These are phyloP conservation scores for Talaromyces sp. DNA, from an alignment of 2,329 filamentous ascomycete genomes.

Conservation along the genomic window DNA sequence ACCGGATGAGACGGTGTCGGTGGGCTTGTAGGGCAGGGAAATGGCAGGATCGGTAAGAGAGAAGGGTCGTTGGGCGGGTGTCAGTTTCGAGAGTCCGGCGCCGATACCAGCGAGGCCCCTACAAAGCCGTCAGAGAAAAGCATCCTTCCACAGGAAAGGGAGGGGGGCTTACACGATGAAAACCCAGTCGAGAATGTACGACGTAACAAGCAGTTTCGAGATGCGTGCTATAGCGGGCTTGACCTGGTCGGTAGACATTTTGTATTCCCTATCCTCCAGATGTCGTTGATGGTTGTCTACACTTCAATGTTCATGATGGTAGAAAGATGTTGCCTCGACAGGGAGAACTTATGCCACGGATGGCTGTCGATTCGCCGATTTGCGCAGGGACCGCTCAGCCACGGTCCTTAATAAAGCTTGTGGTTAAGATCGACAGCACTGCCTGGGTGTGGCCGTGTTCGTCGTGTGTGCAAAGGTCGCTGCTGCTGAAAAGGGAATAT, in stretches of 20 bases:
- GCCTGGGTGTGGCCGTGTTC: neutral
- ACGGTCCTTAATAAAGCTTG: neutral
- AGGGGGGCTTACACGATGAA: constrained; percentile 53
- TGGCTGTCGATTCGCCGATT: neutral
- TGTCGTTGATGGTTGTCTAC: neutral
- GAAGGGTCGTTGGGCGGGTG: constrained; percentile 69
- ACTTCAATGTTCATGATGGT: neutral
- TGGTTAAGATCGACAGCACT: neutral
- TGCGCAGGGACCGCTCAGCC: neutral
- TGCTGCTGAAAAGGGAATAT: neutral
- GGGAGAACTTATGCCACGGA: neutral
- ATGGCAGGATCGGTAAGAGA: constrained; percentile 72
- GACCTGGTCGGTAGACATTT: neutral
- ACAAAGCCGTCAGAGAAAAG: neutral
- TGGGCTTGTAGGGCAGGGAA: constrained; percentile 68
- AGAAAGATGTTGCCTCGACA: neutral
- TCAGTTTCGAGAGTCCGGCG: constrained; percentile 57
- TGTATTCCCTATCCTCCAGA: neutral
- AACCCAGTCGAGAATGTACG: constrained; percentile 74
- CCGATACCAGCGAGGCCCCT: constrained; percentile 60
- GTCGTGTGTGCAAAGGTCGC: neutral
- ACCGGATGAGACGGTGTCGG: constrained; percentile 70
- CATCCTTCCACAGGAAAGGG: constrained; percentile 22
- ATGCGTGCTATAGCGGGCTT: constrained; percentile 22
- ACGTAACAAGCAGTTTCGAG: constrained; percentile 57